A percentile compares a stretch with the other conserved stretches of the same genome.
phyloP scores from a whole-genome alignment of 352 stramenopile species.

The Phytophthora ohioensis region DNA sequence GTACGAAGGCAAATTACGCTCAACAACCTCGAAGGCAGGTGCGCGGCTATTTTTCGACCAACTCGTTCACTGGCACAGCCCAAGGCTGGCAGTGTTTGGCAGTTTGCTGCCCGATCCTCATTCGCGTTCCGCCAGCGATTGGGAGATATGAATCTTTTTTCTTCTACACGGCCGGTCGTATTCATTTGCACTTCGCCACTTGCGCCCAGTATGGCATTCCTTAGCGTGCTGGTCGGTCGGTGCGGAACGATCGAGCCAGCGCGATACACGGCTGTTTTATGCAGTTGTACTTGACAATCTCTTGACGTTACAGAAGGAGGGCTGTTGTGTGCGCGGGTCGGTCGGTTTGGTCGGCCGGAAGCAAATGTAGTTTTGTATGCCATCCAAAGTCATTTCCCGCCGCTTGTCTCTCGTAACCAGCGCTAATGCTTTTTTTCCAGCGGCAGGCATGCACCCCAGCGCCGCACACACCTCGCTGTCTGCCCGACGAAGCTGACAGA shows the following conservation, averaged over 20 bases:
- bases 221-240: slow-evolving; percentile 4
- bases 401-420: too few relatives aligned
- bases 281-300: slow-evolving; percentile 5
- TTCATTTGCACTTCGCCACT: neutral
- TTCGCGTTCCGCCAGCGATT: neutral
- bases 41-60: neutral
- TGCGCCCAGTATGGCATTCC: slow-evolving; percentile 3
- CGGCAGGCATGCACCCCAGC: too few relatives aligned
- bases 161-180: slow-evolving; percentile 22
- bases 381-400: neutral
- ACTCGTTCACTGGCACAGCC: neutral
- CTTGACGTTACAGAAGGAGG: slow-evolving; percentile 33
- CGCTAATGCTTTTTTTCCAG: too few relatives aligned
- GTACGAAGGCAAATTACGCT: too few relatives aligned
- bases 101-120: slow-evolving; percentile 7
- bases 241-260: slow-evolving; percentile 6
- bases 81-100: neutral
- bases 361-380: slow-evolving; percentile 18
- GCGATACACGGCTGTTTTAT: neutral
- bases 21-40: neutral
- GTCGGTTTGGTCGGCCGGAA: slow-evolving; percentile 31
- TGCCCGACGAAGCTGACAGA: neutral
- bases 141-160: slow-evolving; percentile 6
- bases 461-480: too few relatives aligned
- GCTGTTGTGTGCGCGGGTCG: slow-evolving; percentile 25